These are phyloP conservation scores for Fraxinus platypoda DNA, from an alignment of 305 asterid species.

Conservation along the genomic window DNA sequence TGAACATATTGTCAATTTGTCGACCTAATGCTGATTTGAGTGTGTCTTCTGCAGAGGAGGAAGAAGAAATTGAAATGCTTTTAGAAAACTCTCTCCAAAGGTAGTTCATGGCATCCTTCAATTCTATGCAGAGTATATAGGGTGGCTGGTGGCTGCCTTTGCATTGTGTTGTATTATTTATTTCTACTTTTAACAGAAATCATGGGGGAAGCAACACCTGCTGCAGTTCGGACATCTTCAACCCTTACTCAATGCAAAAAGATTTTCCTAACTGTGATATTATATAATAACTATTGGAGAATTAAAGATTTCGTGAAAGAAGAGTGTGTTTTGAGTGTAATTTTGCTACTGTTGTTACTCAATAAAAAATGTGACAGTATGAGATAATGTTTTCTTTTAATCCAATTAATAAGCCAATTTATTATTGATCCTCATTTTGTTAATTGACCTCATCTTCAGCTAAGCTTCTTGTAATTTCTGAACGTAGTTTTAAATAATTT, in stretches of 20 bases:
- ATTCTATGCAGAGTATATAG: background rate
- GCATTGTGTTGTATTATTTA: conserved; percentile 5
- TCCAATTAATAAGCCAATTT: background rate
- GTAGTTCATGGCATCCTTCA: conserved; percentile 36
- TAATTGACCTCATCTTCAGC: background rate
- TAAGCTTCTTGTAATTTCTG: background rate
- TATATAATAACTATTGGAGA: background rate
- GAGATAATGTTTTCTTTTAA: background rate
- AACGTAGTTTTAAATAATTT: background rate
- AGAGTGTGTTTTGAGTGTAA: background rate
- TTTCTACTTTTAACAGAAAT: background rate
- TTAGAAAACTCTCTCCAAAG: conserved; percentile 96
- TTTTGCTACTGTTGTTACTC: background rate
- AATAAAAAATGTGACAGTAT: background rate
- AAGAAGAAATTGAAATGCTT: conserved; percentile 99
- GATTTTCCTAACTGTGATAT: background rate
- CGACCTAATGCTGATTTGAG: conserved; percentile 22
- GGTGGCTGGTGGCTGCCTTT: conserved; percentile 17
- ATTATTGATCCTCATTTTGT: background rate
- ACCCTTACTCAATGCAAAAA: background rate
- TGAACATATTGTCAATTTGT: background rate
- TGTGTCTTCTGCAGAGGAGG: conserved; percentile 70
- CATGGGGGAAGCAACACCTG: conserved; percentile 8
- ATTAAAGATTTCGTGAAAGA: background rate
- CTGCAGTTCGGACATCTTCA: background rate